Conservation (phyloP, 2,329 filamentous ascomycete species). For the Phialophora verrucosa region DNA sequence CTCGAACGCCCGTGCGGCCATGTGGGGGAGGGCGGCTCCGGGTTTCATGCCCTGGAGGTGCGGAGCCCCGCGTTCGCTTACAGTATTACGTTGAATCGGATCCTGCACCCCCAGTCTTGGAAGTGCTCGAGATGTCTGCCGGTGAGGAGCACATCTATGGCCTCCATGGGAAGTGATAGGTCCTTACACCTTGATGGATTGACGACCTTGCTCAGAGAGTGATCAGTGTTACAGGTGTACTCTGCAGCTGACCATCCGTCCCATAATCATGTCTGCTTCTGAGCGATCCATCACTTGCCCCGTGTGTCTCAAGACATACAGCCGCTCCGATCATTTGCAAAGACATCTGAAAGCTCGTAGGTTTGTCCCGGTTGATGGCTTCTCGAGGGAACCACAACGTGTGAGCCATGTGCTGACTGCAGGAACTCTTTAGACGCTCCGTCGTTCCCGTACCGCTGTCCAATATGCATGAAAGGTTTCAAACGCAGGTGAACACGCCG, state of each 20-base stretch:
- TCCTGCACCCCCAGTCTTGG: not conserved
- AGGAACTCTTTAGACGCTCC: slow-evolving; percentile 2
- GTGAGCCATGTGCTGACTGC: not conserved
- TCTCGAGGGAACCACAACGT: not conserved
- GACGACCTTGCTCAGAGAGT: not conserved
- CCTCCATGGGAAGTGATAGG: not conserved
- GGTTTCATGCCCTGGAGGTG: not conserved
- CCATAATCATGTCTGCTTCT: not conserved
- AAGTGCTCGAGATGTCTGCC: not conserved
- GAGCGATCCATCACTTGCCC: slow-evolving; percentile 1
- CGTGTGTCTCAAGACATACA: slow-evolving; percentile 14
- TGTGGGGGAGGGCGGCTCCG: slow-evolving; percentile 12
- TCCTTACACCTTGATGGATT: not conserved
- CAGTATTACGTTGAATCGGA: not conserved
- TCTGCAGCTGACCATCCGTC: not conserved
- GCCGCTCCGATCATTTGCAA: slow-evolving; percentile 17
- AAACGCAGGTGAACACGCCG: slow-evolving; percentile 5
- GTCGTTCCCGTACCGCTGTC: slow-evolving; percentile 10
- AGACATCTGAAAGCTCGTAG: slow-evolving; percentile 14
- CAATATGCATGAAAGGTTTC: slow-evolving; percentile 12
- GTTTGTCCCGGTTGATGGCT: not conserved
- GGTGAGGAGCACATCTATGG: not conserved
- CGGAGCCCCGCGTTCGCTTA: not conserved
- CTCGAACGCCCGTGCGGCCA: not conserved
- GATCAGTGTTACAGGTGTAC: not conserved